These are phyloP conservation scores for Emmonsia crescens DNA, from an alignment of 2,329 filamentous ascomycete genomes.

Conservation along the genomic window DNA sequence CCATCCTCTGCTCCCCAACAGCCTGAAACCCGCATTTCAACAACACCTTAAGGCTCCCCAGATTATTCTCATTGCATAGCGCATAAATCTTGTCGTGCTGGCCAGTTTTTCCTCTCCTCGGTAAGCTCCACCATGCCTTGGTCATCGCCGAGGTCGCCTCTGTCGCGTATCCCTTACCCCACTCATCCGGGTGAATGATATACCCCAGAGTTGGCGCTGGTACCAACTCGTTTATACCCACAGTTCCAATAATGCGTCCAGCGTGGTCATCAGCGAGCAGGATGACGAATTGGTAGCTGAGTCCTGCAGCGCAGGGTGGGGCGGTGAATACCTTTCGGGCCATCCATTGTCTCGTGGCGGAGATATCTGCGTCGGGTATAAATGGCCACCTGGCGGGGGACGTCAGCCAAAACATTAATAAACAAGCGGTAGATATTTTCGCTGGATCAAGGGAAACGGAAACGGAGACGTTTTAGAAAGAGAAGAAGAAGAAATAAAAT, in stretches of 20 bases:
- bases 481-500: neutral
- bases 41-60: neutral
- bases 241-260: constrained; percentile 7
- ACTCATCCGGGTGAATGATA: constrained; percentile 3
- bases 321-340: constrained; percentile 5
- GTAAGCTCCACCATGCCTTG: constrained; percentile 10
- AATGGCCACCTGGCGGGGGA: neutral
- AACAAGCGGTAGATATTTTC: neutral
- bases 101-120: neutral
- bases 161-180: constrained; percentile 11
- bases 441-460: neutral
- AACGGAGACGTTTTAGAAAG: neutral
- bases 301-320: constrained; percentile 5
- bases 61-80: neutral
- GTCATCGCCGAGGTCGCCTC: constrained; percentile 9
- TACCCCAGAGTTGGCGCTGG: constrained; percentile 12
- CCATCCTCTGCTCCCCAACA: neutral
- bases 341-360: constrained; percentile 6
- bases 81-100: neutral
- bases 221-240: constrained; percentile 9
- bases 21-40: constrained; percentile 3
- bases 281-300: constrained; percentile 7
- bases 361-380: neutral
- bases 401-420: neutral
- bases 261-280: constrained; percentile 5